Evolutionary conservation across 2,329 filamentous ascomycete genomes (phyloP), one percentile per base, ranked within the genome.

Genomic region (Penicillium digitatum): DNA sequence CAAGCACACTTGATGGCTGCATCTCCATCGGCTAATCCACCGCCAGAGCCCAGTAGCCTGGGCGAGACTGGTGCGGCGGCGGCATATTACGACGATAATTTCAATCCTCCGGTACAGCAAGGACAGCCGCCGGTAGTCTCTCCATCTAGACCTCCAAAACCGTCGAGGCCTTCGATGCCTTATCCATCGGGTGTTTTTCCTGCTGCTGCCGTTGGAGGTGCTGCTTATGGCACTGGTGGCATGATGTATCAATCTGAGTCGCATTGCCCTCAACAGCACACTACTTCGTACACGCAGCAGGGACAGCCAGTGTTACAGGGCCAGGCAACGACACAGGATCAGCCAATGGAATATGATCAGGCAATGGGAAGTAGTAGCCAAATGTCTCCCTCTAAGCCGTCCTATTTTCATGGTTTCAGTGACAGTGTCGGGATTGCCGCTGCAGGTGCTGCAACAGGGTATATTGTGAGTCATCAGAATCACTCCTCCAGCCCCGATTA

Each of bases 1-100:
- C 79, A 84, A 57, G 78, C 81, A 26, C 83, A 85, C 69, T 73
- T 86, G 48, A 76, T 80, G 65, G 62, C 82, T 24, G 79, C 83
- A 16, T 79, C 79, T 5, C 69, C 78, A 1, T 70, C 72, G 9
- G 69, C 78, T 27, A 79, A 79, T 43, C 83, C 83, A 18, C 81
- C 79, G 2, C 74, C 78, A n/a, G 83, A 87, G 64, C 84, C 83
- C 5, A 84, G 83, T 49, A 75, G 74, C 51, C 59, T 76, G 52
- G 77, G 77, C 5, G 69, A 71, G 39, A 57, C 69, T 48, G 72
- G 72, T 18, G 75, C 81, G n/a, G 83, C 84, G 22, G 81, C 82
- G 6, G 79, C 81, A 14, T 86, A 83, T 68, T 86, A 79, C 38
- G 69, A 62, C 37, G 63, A 65, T 14, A 40, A 58, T 8, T 60